Evolutionary conservation across 805 yeast genomes (phyloP).

Genomic region (Schizosaccharomyces lindneri): DNA sequence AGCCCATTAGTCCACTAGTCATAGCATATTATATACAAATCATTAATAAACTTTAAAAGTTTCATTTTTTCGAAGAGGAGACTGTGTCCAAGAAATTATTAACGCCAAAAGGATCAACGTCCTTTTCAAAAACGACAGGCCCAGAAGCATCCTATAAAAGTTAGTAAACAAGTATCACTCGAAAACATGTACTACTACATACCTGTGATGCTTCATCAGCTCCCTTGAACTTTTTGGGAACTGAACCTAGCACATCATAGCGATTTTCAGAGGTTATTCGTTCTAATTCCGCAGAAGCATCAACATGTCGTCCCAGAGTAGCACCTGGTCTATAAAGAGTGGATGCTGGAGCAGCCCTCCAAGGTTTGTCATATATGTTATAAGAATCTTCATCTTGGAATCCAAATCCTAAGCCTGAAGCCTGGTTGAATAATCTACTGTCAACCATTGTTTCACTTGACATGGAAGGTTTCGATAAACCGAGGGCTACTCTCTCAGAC

Average conservation of each 20-base stretch:
- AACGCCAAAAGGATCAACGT: constrained; percentile 8
- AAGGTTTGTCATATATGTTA: constrained; percentile 28
- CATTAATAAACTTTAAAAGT: background rate
- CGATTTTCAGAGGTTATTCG: constrained; percentile 10
- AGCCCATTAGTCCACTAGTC: no score
- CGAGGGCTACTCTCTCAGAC: constrained; percentile 30
- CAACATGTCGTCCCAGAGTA: constrained; percentile 10
- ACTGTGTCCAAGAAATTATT: constrained; percentile 3
- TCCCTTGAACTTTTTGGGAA: constrained; percentile 7
- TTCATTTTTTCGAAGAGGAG: background rate
- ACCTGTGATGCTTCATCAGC: constrained; percentile 4
- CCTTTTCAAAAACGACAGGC: constrained; percentile 25
- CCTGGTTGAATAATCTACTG: constrained; percentile 28
- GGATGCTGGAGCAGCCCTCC: constrained; percentile 27
- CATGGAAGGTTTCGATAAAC: constrained; percentile 20
- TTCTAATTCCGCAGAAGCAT: constrained; percentile 12
- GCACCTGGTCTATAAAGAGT: constrained; percentile 22
- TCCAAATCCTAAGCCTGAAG: constrained; percentile 14
- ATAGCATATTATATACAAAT: no score
- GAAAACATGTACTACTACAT: background rate
- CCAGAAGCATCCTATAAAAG: constrained; percentile 10
- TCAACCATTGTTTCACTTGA: constrained; percentile 27
- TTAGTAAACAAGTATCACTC: background rate
- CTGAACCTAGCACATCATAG: constrained; percentile 11
- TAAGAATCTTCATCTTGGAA: constrained; percentile 4